Conservation (phyloP, 768 basidiomycete genomes). For the Psilocybe subaeruginosa region DNA sequence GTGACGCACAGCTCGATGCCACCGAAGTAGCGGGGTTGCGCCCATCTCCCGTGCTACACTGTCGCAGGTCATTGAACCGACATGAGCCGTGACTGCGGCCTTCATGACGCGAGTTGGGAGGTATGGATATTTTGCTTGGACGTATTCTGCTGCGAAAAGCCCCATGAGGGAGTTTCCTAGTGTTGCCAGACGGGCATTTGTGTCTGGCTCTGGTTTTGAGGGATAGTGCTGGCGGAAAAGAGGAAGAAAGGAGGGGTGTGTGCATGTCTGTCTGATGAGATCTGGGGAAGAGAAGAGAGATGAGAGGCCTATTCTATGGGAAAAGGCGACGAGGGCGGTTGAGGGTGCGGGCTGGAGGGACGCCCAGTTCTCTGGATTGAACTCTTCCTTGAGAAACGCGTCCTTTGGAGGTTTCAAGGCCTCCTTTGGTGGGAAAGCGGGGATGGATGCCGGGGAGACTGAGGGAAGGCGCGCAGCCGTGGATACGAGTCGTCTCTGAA, state of each 20-base stretch:
- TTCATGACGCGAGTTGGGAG: constrained; percentile 91
- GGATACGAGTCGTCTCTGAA: constrained; percentile 52
- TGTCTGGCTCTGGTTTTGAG: constrained; percentile 51
- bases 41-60: constrained; percentile 88
- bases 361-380: constrained; percentile 73
- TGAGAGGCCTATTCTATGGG: constrained; percentile 74
- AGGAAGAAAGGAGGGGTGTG: constrained; percentile 69
- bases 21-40: constrained; percentile 74
- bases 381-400: constrained; percentile 39
- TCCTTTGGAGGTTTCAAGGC: constrained; percentile 33
- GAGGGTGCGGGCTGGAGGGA: constrained; percentile 71
- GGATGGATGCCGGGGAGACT: constrained; percentile 57
- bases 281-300: constrained; percentile 56
- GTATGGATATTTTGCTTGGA: constrained; percentile 82
- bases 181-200: constrained; percentile 75
- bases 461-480: constrained; percentile 53
- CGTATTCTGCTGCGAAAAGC: constrained; percentile 84
- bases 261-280: constrained; percentile 73
- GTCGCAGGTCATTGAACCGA: constrained; percentile 83
- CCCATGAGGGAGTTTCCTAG: constrained; percentile 91
- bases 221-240: constrained; percentile 63
- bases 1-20: constrained; percentile 73
- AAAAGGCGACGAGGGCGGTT: constrained; percentile 73
- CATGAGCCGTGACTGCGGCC: constrained; percentile 90
- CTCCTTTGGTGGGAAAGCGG: constrained; percentile 66